phyloP scores from a whole-genome alignment of 2,329 filamentous ascomycete species.

The Fusarium buxicola region DNA sequence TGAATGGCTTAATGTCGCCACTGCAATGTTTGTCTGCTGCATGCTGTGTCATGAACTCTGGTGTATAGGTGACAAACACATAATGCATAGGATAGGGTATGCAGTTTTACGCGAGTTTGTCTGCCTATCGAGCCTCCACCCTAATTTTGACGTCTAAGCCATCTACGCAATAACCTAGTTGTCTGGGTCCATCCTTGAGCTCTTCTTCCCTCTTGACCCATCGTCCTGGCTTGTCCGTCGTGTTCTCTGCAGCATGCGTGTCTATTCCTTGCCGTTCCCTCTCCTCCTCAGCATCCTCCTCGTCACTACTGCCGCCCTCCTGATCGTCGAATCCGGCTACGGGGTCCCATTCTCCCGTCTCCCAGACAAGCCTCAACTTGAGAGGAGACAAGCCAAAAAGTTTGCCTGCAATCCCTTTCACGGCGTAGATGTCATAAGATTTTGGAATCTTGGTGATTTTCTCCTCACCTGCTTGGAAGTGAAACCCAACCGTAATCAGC shows the following conservation, averaged over 20 bases:
- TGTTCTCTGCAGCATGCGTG: constrained; percentile 43
- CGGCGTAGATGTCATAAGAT: constrained; percentile 81
- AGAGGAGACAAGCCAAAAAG: constrained; percentile 75
- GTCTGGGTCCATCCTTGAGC: constrained; percentile 81
- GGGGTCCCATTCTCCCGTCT: constrained; percentile 92
- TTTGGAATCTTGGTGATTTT: constrained; percentile 72
- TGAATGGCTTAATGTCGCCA: background rate
- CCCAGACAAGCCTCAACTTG: constrained; percentile 78
- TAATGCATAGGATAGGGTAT: background rate
- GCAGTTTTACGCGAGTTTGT: constrained; percentile 4
- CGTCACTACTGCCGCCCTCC: constrained; percentile 66
- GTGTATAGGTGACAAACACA: constrained; percentile 26
- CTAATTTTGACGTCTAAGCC: constrained; percentile 76
- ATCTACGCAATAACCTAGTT: constrained; percentile 87
- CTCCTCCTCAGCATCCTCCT: constrained; percentile 58
- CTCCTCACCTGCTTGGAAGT: constrained; percentile 39
- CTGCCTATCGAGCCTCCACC: constrained; percentile 64
- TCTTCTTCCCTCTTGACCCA: constrained; percentile 85
- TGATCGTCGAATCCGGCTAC: constrained; percentile 72
- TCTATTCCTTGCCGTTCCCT: constrained; percentile 38
- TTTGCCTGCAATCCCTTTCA: constrained; percentile 81
- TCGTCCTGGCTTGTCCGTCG: constrained; percentile 58
- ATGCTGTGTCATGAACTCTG: background rate
- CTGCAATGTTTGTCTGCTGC: constrained; percentile 5
- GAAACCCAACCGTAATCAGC: constrained; percentile 74